Percentiles rank a stretch among this genome's conserved stretches.
Evolutionary conservation across 139 green algal genomes (phyloP).

Genomic region (Eudorina sp.): DNA sequence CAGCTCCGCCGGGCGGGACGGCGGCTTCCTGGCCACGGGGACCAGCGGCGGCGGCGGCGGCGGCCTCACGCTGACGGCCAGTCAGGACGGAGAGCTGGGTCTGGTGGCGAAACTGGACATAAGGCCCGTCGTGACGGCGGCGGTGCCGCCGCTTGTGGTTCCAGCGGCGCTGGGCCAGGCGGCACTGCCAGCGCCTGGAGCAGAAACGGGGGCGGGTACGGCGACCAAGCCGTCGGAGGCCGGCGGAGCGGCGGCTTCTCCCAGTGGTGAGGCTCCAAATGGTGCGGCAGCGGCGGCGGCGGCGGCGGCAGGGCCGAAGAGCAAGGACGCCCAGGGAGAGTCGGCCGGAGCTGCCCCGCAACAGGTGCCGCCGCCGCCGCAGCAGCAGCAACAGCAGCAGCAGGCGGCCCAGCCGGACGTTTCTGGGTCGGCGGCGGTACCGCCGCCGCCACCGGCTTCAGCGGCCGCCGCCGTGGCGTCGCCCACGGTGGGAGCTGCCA

Average conservation of each 20-base stretch:
- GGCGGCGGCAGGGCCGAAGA: background rate
- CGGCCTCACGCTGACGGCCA: background rate
- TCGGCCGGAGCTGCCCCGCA: no score
- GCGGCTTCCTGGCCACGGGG: constrained; percentile 14
- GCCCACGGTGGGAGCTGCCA: background rate
- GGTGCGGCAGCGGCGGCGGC: background rate
- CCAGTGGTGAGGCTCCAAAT: no score
- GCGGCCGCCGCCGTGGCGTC: background rate
- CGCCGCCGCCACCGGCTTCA: background rate
- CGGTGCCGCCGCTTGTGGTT: no score
- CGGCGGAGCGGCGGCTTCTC: no score
- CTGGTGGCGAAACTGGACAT: constrained; percentile 28
- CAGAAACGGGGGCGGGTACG: no score
- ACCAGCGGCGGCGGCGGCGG: background rate
- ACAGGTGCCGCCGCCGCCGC: no score
- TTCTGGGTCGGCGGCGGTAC: background rate
- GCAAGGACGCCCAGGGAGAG: no score
- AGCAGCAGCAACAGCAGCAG: background rate
- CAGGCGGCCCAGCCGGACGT: background rate
- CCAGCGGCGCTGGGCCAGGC: no score
- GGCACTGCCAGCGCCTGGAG: no score
- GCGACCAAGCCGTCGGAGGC: no score
- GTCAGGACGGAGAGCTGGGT: constrained; percentile 8
- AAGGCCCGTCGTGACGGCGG: background rate
- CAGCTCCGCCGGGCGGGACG: background rate